Conservation (phyloP, 2,329 filamentous ascomycete species). For the Cladorrhinum sp. region DNA sequence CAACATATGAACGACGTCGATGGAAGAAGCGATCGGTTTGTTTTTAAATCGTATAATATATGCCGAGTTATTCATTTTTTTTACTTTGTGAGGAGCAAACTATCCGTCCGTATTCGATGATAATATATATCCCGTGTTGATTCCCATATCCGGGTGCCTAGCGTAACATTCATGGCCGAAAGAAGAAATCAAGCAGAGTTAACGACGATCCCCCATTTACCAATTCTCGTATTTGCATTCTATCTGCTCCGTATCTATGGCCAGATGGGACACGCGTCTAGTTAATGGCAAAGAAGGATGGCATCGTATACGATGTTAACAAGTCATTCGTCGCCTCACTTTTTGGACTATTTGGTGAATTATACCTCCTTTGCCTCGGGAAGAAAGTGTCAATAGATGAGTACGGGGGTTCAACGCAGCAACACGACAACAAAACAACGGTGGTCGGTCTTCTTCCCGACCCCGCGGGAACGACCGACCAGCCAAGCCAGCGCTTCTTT, state of each 20-base stretch:
- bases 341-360: no score
- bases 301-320: background rate
- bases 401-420: no score
- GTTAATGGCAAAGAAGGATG: background rate
- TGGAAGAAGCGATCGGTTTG: no score
- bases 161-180: background rate
- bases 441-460: background rate
- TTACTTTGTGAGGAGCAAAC: background rate
- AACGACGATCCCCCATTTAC: background rate
- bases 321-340: no score
- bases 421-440: no score
- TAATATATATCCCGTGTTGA: background rate
- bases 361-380: no score
- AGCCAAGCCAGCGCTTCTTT: no score
- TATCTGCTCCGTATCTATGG: background rate
- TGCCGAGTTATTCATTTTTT: background rate
- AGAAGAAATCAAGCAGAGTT: no score
- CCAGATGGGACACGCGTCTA: background rate
- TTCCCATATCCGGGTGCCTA: background rate
- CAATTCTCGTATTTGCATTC: background rate
- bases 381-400: no score
- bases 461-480: background rate
- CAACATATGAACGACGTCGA: background rate
- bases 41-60: background rate
- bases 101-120: background rate